These are phyloP conservation scores for Daldinia sp. DNA, from an alignment of 2,329 filamentous ascomycete species.

Conservation along the genomic window DNA sequence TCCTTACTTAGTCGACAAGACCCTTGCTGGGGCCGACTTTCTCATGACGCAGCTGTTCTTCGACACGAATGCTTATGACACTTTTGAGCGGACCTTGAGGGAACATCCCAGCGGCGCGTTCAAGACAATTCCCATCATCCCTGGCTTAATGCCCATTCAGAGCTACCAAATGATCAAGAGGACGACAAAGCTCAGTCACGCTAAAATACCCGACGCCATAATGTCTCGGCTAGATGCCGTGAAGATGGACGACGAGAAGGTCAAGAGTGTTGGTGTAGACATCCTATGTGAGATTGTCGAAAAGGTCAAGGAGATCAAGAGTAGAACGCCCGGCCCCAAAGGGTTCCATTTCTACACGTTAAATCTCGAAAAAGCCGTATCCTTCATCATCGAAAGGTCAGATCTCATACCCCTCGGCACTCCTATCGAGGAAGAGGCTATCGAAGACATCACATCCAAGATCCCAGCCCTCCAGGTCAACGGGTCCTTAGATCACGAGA, in stretches of 20 bases:
- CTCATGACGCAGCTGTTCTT: slow-evolving; percentile 99
- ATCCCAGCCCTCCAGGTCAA: slow-evolving; percentile 66
- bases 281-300: slow-evolving; percentile 87
- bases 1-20: slow-evolving; percentile 91
- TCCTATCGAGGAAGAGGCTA: slow-evolving; percentile 62
- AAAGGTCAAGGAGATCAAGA: slow-evolving; percentile 75
- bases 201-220: slow-evolving; percentile 78
- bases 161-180: slow-evolving; percentile 95
- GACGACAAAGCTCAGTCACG: slow-evolving; percentile 94
- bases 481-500: slow-evolving; percentile 53
- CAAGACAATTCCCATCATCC: slow-evolving; percentile 88
- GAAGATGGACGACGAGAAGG: slow-evolving; percentile 82
- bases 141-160: slow-evolving; percentile 97
- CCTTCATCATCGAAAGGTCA: slow-evolving; percentile 88
- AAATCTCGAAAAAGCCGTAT: slow-evolving; percentile 95
- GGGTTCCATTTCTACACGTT: slow-evolving; percentile 99
- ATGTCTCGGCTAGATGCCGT: slow-evolving; percentile 78
- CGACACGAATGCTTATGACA: slow-evolving; percentile 83
- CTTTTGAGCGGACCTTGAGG: slow-evolving; percentile 81
- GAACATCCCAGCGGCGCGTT: slow-evolving; percentile 87
- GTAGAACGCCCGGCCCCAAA: slow-evolving; percentile 68
- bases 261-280: slow-evolving; percentile 83
- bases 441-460: slow-evolving; percentile 61
- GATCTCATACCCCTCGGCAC: slow-evolving; percentile 78
- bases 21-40: slow-evolving; percentile 91